Evolutionary conservation across 1,284 basidiomycete species (phyloP), one percentile per base, ranked within the genome.

Genomic region (Sporisorium exsertum): DNA sequence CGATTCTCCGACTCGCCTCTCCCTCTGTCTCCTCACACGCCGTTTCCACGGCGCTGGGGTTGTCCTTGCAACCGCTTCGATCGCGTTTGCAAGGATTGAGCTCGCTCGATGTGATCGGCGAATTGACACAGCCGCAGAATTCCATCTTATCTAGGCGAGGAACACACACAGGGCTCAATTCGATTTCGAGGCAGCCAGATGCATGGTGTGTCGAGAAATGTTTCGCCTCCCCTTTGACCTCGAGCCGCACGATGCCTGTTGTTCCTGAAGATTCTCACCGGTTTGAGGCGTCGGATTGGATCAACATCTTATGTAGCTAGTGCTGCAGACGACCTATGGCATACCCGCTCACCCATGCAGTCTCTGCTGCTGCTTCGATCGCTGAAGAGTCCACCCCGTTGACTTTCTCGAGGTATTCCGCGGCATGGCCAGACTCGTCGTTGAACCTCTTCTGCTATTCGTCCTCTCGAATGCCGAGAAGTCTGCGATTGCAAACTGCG

Each of bases 301-400:
- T 20, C 40, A n/a, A 40, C 18, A 40, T 5, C 18, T n/a, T 18
- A 2, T 40, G 3, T 4, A n/a, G 2, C 35, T 12, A 9, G 13
- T 3, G 16, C 18, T 7, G 37, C 13, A 15, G 40, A 8, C 40
- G 26, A 47, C 46, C 16, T 16, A 27, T 47, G 46, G 46, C 24
- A 26, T 26, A 46, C 24, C 20, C 29, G 29, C 49, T 50, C 13
- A 20, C 49, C n/a, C n/a, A 27, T 49, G 47, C 37, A 43, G 5
- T 20, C 40, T 37, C 35, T 47, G 46, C n/a, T n/a, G 15, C n/a
- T 50, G 27, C 49, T 50, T 50, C 49, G 27, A 50, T 50, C 49
- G 49, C 27, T 32, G 20, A 50, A 22, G 20, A 5, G 13, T 43
- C 20, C 40, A 8, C n/a, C 32, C 35, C n/a, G 29, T 50, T 49